Percentiles rank a stretch among this genome's conserved stretches.
phyloP scores from a whole-genome alignment of 495 filamentous ascomycete species.

The Penicillium crystallinum region DNA sequence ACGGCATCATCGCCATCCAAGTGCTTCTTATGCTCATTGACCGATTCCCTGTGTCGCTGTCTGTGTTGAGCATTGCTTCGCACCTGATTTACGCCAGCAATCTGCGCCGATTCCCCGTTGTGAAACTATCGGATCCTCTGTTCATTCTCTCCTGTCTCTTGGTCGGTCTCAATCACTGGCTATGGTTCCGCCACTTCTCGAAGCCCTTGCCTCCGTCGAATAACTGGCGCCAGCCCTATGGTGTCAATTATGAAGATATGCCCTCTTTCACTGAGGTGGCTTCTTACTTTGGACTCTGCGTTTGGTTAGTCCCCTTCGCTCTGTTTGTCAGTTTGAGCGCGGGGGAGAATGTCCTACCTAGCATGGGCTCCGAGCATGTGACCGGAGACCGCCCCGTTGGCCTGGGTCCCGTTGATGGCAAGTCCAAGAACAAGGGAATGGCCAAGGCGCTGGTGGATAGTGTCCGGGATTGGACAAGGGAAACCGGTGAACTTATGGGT shows the following conservation, averaged over 20 bases:
- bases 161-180: conserved; percentile 87
- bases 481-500: conserved; percentile 68
- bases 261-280: conserved; percentile 93
- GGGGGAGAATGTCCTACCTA: conserved; percentile 89
- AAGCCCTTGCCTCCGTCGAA: conserved; percentile 36
- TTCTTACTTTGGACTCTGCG: conserved; percentile 91
- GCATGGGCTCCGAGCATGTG: conserved; percentile 66
- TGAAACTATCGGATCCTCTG: conserved; percentile 81
- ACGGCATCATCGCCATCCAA: conserved; percentile 72
- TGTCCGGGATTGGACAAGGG: conserved; percentile 64
- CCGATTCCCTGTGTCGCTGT: conserved; percentile 71
- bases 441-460: conserved; percentile 83
- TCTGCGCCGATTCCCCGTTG: conserved; percentile 78
- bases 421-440: conserved; percentile 70
- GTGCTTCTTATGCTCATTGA: conserved; percentile 72
- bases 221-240: conserved; percentile 52
- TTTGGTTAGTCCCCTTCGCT: conserved; percentile 94
- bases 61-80: conserved; percentile 68
- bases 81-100: conserved; percentile 90
- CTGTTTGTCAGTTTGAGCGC: conserved; percentile 91
- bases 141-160: conserved; percentile 82
- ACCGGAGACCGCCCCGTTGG: conserved; percentile 50
- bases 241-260: conserved; percentile 49
- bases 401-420: conserved; percentile 38
- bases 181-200: conserved; percentile 96